phyloP scores from a whole-genome alignment of 345 rosid species.

The Salix exigua region DNA sequence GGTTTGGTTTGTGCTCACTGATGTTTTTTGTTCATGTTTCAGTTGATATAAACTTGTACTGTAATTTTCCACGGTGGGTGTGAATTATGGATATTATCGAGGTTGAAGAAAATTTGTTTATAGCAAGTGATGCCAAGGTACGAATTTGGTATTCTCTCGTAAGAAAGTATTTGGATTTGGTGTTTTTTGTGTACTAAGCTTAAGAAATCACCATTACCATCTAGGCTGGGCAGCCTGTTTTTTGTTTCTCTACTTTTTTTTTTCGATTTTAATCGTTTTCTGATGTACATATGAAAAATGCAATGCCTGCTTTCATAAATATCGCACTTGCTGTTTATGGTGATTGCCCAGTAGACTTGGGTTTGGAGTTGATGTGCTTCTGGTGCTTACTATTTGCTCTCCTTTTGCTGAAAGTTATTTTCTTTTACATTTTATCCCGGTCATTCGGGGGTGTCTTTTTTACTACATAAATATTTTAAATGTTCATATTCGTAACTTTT shows the following conservation, averaged over 20 bases:
- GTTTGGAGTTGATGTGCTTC: neutral
- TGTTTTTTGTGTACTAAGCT: neutral
- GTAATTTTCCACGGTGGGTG: slow-evolving; percentile 32
- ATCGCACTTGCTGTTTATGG: neutral
- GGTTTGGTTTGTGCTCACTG: slow-evolving; percentile 2
- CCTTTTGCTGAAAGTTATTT: neutral
- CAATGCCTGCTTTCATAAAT: neutral
- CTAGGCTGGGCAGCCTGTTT: neutral
- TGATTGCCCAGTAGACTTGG: neutral
- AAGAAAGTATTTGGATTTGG: neutral
- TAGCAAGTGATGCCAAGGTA: slow-evolving; percentile 97
- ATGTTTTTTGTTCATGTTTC: slow-evolving; percentile 24
- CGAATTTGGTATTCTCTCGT: neutral
- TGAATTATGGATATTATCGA: slow-evolving; percentile 70
- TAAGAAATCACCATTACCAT: neutral
- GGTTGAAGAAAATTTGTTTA: slow-evolving; percentile 90
- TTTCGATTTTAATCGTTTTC: neutral
- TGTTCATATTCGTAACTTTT: neutral
- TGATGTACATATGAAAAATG: neutral
- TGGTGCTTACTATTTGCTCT: neutral
- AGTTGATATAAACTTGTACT: slow-evolving; percentile 38
- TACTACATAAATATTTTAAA: neutral
- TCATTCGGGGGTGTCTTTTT: neutral
- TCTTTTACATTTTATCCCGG: neutral
- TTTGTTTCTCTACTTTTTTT: neutral